Percentiles rank a stretch among this genome's conserved stretches.
These are phyloP conservation scores for Leccinum colubrinum DNA, from an alignment of 1,284 basidiomycete species.

Conservation along the genomic window DNA sequence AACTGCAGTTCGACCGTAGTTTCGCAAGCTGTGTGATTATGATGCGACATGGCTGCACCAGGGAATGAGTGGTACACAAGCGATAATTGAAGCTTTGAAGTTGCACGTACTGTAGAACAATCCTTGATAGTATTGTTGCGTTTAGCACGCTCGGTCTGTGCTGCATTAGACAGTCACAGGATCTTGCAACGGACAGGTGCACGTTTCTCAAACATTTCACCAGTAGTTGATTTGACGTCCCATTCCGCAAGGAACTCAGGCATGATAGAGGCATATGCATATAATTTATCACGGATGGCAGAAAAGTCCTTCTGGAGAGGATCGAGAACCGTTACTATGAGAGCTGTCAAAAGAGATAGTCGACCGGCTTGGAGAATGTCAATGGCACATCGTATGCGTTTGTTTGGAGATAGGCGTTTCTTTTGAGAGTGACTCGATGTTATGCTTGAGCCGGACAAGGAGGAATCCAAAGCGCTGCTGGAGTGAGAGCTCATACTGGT, in stretches of 20 bases:
- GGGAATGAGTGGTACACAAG: background rate
- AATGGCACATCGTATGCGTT: too few relatives aligned
- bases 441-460: too few relatives aligned
- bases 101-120: background rate
- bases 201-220: background rate
- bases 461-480: too few relatives aligned
- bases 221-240: background rate
- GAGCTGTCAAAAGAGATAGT: too few relatives aligned
- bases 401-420: too few relatives aligned
- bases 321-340: too few relatives aligned
- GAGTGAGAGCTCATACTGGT: too few relatives aligned
- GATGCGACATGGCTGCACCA: background rate
- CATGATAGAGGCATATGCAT: background rate
- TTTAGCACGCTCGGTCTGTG: background rate
- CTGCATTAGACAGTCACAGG: background rate
- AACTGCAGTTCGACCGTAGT: too few relatives aligned
- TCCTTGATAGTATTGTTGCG: background rate
- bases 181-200: background rate
- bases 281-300: too few relatives aligned
- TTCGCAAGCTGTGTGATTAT: background rate
- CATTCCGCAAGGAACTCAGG: background rate
- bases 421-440: too few relatives aligned
- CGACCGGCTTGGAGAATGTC: too few relatives aligned
- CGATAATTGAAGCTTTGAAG: background rate
- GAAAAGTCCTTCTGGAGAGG: too few relatives aligned